A percentile compares a stretch with the other conserved stretches of the same genome.
Evolutionary conservation across 345 rosid genomes (phyloP).

Genomic region (Fremontodendron californicum): DNA sequence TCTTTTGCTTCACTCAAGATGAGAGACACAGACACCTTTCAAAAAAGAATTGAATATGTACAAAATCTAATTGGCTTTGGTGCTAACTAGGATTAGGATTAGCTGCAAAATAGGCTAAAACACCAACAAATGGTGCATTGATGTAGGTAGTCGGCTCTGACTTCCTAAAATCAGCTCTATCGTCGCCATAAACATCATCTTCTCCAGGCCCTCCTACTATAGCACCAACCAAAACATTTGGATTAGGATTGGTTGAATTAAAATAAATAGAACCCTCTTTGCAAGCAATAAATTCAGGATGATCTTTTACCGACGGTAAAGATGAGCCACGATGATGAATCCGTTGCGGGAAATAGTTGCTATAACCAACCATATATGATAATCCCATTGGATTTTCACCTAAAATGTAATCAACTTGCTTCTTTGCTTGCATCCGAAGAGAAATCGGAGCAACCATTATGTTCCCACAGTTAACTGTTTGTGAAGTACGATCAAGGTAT

Average conservation of each 20-base stretch:
- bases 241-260: conserved; percentile 65
- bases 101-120: conserved; percentile 81
- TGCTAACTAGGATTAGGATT: conserved; percentile 47
- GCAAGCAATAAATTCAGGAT: conserved; percentile 58
- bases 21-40: no score
- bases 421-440: conserved; percentile 75
- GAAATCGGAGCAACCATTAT: conserved; percentile 39
- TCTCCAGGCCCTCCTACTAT: conserved; percentile 85
- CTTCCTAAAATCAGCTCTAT: conserved; percentile 63
- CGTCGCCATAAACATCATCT: conserved; percentile 66
- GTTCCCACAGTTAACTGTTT: conserved; percentile 60
- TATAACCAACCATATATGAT: conserved; percentile 93
- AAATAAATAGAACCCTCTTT: conserved; percentile 74
- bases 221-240: conserved; percentile 71
- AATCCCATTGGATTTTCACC: conserved; percentile 85
- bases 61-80: neutral
- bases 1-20: conserved; percentile 7
- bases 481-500: conserved; percentile 61
- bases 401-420: conserved; percentile 83
- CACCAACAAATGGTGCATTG: conserved; percentile 96
- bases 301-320: conserved; percentile 60
- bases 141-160: conserved; percentile 95
- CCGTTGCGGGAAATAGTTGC: conserved; percentile 62
- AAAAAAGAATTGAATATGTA: neutral
- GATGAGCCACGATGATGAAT: conserved; percentile 98